Evolutionary conservation across 805 yeast species (phyloP).

Genomic region (Sugiyamaella smithiae): DNA sequence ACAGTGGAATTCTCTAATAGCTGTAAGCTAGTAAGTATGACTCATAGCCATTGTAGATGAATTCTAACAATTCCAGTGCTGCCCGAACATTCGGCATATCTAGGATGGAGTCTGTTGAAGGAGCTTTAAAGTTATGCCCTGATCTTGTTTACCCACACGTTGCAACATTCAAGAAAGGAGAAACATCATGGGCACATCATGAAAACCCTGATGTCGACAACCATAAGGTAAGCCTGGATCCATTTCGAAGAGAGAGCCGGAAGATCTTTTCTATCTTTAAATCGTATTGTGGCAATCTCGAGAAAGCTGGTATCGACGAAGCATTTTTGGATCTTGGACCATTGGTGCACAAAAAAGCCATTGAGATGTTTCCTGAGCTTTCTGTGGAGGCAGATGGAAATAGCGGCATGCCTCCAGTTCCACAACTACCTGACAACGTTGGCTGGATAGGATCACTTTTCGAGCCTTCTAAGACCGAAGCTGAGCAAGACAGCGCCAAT

Average conservation of each 20-base stretch:
- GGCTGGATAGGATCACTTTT: conserved; percentile 28
- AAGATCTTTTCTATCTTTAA: conserved; percentile 68
- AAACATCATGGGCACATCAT: conserved; percentile 74
- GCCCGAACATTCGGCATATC: conserved; percentile 81
- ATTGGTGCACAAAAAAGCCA: conserved; percentile 45
- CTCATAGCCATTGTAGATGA: not conserved
- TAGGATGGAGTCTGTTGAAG: conserved; percentile 67
- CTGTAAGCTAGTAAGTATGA: conserved; percentile 50
- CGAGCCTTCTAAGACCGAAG: conserved; percentile 20
- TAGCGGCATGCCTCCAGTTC: conserved; percentile 16
- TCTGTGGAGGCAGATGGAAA: not conserved
- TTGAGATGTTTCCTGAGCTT: conserved; percentile 49
- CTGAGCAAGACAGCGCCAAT: conserved; percentile 18
- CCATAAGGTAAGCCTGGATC: conserved; percentile 87
- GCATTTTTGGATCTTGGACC: conserved; percentile 83
- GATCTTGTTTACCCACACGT: conserved; percentile 79
- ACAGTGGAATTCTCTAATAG: conserved; percentile 89
- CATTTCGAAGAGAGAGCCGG: conserved; percentile 83
- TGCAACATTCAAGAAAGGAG: conserved; percentile 88
- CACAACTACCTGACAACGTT: conserved; percentile 15
- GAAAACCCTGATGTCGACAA: conserved; percentile 50
- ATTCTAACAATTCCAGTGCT: conserved; percentile 55
- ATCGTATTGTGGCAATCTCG: conserved; percentile 62
- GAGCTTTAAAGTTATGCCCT: conserved; percentile 77
- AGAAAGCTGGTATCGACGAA: conserved; percentile 96